Base-by-base conservation (phyloP, 495 filamentous ascomycete species). In the Trichoderma gamsii region DNA sequence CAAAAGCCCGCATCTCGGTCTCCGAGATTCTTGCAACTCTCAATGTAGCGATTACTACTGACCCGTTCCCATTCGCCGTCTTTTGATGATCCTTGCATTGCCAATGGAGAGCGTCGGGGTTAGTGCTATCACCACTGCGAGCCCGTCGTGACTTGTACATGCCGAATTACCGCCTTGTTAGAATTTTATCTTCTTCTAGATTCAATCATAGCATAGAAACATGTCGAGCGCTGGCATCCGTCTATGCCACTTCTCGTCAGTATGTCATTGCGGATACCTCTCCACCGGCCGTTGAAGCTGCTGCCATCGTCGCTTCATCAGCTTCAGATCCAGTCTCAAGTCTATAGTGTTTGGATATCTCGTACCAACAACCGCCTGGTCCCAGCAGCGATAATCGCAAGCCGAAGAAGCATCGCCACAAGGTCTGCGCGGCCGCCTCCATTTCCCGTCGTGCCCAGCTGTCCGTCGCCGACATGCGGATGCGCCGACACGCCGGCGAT, bases 391-490 rank as follows among this genome's bases (percentile, higher is more conserved):
- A 61, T 5, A 38, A 38, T 15, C 4, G 16, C 56, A 32, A 1
- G 23, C 11, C 29, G 56, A 61, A 23, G 56, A 32, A 32, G 56
- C 56, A 11, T 65, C 35, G 25, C 63, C 66, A 9, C 49, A 32
- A 49, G 23, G 12, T 49, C 64, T 21, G 5, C 23, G n/a, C 32
- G 38, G 4, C 65, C 41, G 66, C 52, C 75, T 41, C 44, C 71
- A 32, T 78, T 87, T 65, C 84, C 83, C 21, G 80, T 85, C 1
- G 84, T 84, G 16, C 78, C 86, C 69, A 79, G 76, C 70, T 95
- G 91, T 74, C 91, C 92, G 7, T 82, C 87, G 4, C 84, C 91
- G 69, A 89, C 83, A 70, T 94, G 90, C 76, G 70, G 82, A 16
- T 96, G 92, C 76, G 84, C 88, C 2, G 72, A 84, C 3, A 89